These are phyloP conservation scores for Fusarium nelsonii DNA, from an alignment of 2,329 filamentous ascomycete species.

Conservation along the genomic window DNA sequence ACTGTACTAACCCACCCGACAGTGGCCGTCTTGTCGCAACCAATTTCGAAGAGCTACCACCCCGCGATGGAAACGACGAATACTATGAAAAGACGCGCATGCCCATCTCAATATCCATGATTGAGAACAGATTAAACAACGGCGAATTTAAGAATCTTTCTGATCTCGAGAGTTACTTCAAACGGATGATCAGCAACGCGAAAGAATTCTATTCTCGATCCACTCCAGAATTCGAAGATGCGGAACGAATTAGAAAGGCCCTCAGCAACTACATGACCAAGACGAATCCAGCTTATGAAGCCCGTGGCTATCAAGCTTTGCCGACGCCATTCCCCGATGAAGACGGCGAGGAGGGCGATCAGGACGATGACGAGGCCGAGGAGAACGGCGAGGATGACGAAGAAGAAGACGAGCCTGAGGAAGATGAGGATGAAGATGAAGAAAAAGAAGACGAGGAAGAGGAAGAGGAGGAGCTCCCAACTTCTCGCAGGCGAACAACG, in stretches of 20 bases:
- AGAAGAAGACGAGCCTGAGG: conserved; percentile 50
- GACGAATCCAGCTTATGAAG: conserved; percentile 84
- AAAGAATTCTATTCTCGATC: conserved; percentile 84
- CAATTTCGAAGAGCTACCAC: conserved; percentile 79
- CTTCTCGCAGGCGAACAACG: conserved; percentile 54
- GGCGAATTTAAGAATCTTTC: conserved; percentile 78
- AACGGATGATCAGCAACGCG: conserved; percentile 88
- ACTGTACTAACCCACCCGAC: conserved; percentile 36
- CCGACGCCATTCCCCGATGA: conserved; percentile 72
- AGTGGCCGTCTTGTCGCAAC: conserved; percentile 80
- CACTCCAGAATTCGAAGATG: conserved; percentile 82
- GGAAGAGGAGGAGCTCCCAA: conserved; percentile 48
- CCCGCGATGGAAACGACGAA: conserved; percentile 72
- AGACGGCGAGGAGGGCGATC: conserved; percentile 47
- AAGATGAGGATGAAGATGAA: conserved; percentile 48
- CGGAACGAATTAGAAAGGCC: conserved; percentile 87
- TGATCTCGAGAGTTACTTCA: conserved; percentile 84
- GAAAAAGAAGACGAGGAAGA: conserved; percentile 51
- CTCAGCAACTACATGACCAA: conserved; percentile 90
- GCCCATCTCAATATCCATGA: conserved; percentile 81
- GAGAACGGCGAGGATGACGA: conserved; percentile 51
- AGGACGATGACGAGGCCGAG: conserved; percentile 51
- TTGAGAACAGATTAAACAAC: conserved; percentile 79
- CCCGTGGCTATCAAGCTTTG: conserved; percentile 74
- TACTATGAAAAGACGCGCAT: conserved; percentile 84